These are phyloP conservation scores for Phytophthora ohioensis DNA, from an alignment of 352 stramenopile species.

Conservation along the genomic window DNA sequence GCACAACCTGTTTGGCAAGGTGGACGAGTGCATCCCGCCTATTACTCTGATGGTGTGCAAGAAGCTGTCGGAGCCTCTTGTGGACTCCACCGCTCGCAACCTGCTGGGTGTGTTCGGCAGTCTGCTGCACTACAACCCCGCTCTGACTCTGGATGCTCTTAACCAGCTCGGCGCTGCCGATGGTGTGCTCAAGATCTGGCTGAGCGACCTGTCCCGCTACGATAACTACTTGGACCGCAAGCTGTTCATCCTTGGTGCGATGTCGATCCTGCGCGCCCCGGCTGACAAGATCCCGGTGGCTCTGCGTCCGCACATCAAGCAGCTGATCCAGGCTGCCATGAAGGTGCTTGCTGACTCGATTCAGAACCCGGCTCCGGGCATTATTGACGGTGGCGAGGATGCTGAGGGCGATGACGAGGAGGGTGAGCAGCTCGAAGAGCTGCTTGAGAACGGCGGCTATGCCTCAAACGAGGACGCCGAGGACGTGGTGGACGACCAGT, in stretches of 20 bases:
- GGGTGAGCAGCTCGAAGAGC: conserved; percentile 78
- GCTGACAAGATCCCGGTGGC: conserved; percentile 82
- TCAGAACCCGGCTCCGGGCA: conserved; percentile 62
- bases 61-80: conserved; percentile 64
- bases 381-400: conserved; percentile 72
- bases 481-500: conserved; percentile 94
- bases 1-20: conserved; percentile 86
- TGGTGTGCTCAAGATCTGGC: conserved; percentile 93
- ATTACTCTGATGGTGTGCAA: conserved; percentile 78
- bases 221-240: conserved; percentile 92
- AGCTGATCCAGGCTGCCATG: conserved; percentile 86
- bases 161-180: conserved; percentile 90
- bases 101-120: conserved; percentile 93
- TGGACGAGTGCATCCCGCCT: conserved; percentile 78
- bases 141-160: conserved; percentile 88
- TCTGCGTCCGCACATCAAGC: conserved; percentile 89
- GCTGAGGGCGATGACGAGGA: conserved; percentile 61
- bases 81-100: conserved; percentile 74
- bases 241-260: conserved; percentile 93
- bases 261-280: conserved; percentile 92
- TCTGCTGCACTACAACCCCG: conserved; percentile 95
- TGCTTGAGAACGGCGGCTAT: conserved; percentile 94
- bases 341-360: conserved; percentile 88
- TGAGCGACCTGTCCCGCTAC: conserved; percentile 86
- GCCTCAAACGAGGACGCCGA: conserved; percentile 90